Base-by-base conservation (phyloP, 352 stramenopile species). In the Pythium pectinolyticum region DNA sequence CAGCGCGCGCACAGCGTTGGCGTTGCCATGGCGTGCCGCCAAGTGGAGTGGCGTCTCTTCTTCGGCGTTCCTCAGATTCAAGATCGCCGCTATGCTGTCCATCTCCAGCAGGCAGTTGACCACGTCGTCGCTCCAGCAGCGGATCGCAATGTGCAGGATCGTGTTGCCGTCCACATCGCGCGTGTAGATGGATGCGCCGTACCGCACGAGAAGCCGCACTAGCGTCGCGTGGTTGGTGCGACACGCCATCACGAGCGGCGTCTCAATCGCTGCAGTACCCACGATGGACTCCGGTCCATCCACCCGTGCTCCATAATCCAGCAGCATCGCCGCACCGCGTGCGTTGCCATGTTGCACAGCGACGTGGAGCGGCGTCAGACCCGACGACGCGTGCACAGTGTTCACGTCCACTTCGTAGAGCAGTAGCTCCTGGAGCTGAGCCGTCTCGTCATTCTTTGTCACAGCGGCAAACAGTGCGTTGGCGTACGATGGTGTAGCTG, bases 1-100 rank as follows among this genome's bases (percentile, higher is more conserved):
- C 20, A 93, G 64, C 10, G 59, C 57, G 5, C 66, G 64, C 1
- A 89, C 78, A 11, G 74, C 74, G 10, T 69, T 69, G 1, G 68
- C 64, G 57, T 77, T 78, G 3, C 80, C 77, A 25, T 74, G 58
- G 24, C 79, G 75, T 9, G 80, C 75, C 12, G 90, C 89, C 70
- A 97, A 88, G 43, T 98, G 94, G 24, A 96, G 74, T 19, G 93
- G 78, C 1, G 90, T 97, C 45, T 98, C 86, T 19, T 90, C 86
- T 58, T 90, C 77, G 6, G 82, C 81, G 66, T 98, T 98, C 37
- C 92, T 72, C 46, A 89, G 72, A 47, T 97, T 95, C n/a, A 94
- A 61, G 35, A 97, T 83, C 1, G 69, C 69, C 1, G 58, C 31
- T n/a, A 67, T 35, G 20, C 78, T 75, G 30, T 76, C 60, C 55